Evolutionary conservation across 148 eudicot species (phyloP), one percentile per base, ranked within the genome.

Genomic region (Rhododendron kiyosumense): DNA sequence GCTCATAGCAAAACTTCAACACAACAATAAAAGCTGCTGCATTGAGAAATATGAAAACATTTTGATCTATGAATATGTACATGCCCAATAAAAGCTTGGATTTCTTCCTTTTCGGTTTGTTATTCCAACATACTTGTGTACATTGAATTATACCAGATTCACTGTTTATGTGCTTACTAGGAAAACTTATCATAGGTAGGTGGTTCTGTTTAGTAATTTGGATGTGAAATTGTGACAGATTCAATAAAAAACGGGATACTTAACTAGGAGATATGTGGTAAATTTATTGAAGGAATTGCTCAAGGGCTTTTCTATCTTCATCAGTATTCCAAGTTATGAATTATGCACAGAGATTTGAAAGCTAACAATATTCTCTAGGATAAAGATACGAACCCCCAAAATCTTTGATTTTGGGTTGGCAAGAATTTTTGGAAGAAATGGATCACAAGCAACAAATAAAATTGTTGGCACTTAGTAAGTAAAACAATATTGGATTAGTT

Each of bases 311-410:
- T 81, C 45, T 89, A 89, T 73, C 91, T 89, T 36, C 91, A 89
- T 41, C 89, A 79, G 2, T 87, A 89, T 67, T 89, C 91, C 3
- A 89, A 89, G 84, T 73, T 89, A 83, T 74, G 36, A 67, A 83
- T 89, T 11, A 89, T 89, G 14, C 91, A 89, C 18, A 59, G 91
- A n/a, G 91, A 89, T 87, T 89, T 89, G 59, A 89, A 89, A 71
- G 59, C 89, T 13, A 87, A 89, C 85, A 89, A 89, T 18, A 85
- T 89, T 57, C 78, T 85, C 41, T 85, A 87, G 13, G 90, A 89
- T 78, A 63, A 51, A 36, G 78, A 87, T 15, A 43, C 85, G 26
- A 67, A 57, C 63, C 85, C 90, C 3, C 1, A 89, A 85, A 83
- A 87, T 87, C 32, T 89, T 87, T 2, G 89, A 89, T 41, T 89